These are phyloP conservation scores for Nothophoma quercina DNA, from an alignment of 2,329 filamentous ascomycete species.

Conservation along the genomic window DNA sequence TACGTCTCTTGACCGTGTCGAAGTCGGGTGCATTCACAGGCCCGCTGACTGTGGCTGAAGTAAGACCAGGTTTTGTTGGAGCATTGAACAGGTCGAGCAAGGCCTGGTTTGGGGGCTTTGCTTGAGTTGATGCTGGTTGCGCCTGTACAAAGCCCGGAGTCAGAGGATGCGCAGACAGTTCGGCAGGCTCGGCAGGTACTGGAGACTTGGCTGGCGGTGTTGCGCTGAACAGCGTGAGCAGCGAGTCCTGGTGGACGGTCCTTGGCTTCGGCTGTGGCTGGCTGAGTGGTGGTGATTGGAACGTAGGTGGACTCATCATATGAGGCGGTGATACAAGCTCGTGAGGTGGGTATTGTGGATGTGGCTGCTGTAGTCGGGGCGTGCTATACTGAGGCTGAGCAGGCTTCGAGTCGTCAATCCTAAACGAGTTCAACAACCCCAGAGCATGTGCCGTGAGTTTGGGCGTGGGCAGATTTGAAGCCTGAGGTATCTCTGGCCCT, in stretches of 20 bases:
- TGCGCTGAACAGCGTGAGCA: slow-evolving; percentile 56
- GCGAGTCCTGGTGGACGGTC: slow-evolving; percentile 53
- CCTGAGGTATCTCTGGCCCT: slow-evolving; percentile 58
- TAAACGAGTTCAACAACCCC: slow-evolving; percentile 67
- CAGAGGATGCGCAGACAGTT: slow-evolving; percentile 55
- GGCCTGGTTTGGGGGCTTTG: slow-evolving; percentile 26
- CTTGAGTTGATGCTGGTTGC: slow-evolving; percentile 28
- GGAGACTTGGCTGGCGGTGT: slow-evolving; percentile 33
- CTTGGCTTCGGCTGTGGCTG: slow-evolving; percentile 47
- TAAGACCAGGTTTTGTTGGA: slow-evolving; percentile 35
- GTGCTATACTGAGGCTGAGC: slow-evolving; percentile 31
- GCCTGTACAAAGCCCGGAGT: slow-evolving; percentile 43
- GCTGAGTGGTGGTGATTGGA: slow-evolving; percentile 38
- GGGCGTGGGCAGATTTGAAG: slow-evolving; percentile 65
- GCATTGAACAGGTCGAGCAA: slow-evolving; percentile 30
- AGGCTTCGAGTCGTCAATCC: slow-evolving; percentile 43
- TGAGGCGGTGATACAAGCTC: slow-evolving; percentile 38
- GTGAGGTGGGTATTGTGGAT: slow-evolving; percentile 30
- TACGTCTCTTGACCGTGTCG: slow-evolving; percentile 47
- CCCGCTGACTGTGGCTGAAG: slow-evolving; percentile 52
- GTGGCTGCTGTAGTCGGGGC: slow-evolving; percentile 33
- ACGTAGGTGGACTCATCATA: slow-evolving; percentile 38
- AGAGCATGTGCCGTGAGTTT: slow-evolving; percentile 65
- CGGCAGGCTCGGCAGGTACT: slow-evolving; percentile 49
- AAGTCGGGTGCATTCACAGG: slow-evolving; percentile 54